Evolutionary conservation across 2,329 filamentous ascomycete genomes (phyloP).

Genomic region (Trichoderma guizhouense): DNA sequence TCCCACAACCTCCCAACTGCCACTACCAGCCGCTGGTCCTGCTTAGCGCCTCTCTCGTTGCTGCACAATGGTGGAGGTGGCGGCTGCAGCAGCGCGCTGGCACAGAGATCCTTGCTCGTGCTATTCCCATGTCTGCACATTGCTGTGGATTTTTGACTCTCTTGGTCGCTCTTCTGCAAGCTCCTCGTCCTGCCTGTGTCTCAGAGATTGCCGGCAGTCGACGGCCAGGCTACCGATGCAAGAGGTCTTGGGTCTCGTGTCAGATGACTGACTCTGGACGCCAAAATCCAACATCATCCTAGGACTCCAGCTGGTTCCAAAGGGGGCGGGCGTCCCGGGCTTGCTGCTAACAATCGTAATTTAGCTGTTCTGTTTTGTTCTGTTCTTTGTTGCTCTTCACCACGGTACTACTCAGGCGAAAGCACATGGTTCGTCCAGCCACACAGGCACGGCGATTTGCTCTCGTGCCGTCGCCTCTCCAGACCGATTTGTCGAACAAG

Average conservation of each 20-base stretch:
- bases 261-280: conserved; percentile 16
- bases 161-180: not conserved
- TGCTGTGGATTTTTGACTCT: not conserved
- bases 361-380: not conserved
- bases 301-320: not conserved
- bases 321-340: not conserved
- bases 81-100: conserved; percentile 16
- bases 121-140: conserved; percentile 5
- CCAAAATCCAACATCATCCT: conserved; percentile 17
- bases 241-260: conserved; percentile 9
- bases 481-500: not conserved
- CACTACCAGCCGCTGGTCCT: conserved; percentile 12
- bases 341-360: not conserved
- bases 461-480: not conserved
- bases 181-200: not conserved
- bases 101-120: conserved; percentile 9
- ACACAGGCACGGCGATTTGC: not conserved
- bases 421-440: not conserved
- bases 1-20: not conserved
- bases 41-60: conserved; percentile 8
- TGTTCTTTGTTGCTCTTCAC: not conserved
- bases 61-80: conserved; percentile 14
- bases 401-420: not conserved
- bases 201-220: conserved; percentile 7
- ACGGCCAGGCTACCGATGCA: conserved; percentile 11